Percentiles rank a stretch among this genome's conserved stretches.
Conservation (phyloP, 495 filamentous ascomycete species). For the Rostrohypoxylon terebratum region DNA sequence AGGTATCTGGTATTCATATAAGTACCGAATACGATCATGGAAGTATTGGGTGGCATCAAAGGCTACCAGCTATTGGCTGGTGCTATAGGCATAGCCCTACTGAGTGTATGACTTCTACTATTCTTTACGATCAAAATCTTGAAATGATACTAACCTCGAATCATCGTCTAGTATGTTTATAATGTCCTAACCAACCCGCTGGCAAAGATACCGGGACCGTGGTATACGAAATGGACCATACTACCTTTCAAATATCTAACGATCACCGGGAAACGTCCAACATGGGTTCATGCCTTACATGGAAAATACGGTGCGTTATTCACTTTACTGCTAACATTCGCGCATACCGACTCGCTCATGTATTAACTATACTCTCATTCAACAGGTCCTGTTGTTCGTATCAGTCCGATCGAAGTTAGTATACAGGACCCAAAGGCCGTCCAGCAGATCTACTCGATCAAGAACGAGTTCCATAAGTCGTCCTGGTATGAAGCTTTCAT, state of each 20-base stretch:
- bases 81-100: slow-evolving; percentile 4
- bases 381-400: slow-evolving; percentile 59
- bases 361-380: background rate
- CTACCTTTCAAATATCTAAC: slow-evolving; percentile 49
- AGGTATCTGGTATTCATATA: background rate
- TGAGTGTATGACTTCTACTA: slow-evolving; percentile 24
- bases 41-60: slow-evolving; percentile 7
- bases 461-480: slow-evolving; percentile 46
- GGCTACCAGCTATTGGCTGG: slow-evolving; percentile 14
- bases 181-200: slow-evolving; percentile 35
- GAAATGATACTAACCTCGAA: slow-evolving; percentile 10
- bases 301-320: slow-evolving; percentile 55
- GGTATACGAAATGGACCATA: slow-evolving; percentile 56
- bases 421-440: slow-evolving; percentile 53
- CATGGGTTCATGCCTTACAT: slow-evolving; percentile 59
- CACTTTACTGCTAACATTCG: background rate
- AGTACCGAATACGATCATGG: slow-evolving; percentile 13
- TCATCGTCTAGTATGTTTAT: slow-evolving; percentile 24
- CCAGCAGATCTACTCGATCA: slow-evolving; percentile 56
- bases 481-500: slow-evolving; percentile 34
- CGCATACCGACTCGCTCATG: background rate
- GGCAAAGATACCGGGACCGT: slow-evolving; percentile 43
- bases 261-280: slow-evolving; percentile 48
- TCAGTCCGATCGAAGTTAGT: slow-evolving; percentile 53
- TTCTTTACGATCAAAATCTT: background rate